Evolutionary conservation across 164 flowering plant species (phyloP).

Genomic region (Tetracentron sinense): DNA sequence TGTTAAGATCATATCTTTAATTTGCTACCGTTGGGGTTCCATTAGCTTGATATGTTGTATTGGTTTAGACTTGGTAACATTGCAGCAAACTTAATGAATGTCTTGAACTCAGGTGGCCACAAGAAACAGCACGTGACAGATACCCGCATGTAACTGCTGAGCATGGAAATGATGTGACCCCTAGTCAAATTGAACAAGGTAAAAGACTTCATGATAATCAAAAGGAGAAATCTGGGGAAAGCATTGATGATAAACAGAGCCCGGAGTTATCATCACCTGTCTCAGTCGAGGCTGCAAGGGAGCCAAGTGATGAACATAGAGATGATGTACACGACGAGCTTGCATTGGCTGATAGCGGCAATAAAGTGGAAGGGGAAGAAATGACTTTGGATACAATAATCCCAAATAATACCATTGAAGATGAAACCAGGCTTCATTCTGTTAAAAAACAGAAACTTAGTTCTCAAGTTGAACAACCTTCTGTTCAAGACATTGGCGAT

Average conservation of each 20-base stretch:
- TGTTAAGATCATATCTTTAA: too few species aligned
- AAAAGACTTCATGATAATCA: constrained; percentile 29
- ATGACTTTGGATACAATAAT: constrained; percentile 20
- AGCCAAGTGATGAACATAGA: constrained; percentile 40
- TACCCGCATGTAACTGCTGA: constrained; percentile 27
- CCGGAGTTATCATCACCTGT: constrained; percentile 36
- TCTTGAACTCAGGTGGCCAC: constrained; percentile 36
- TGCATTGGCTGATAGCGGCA: constrained; percentile 31
- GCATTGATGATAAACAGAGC: constrained; percentile 42
- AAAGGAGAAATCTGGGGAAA: constrained; percentile 48
- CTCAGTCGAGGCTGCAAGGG: constrained; percentile 30
- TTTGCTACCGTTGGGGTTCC: too few species aligned
- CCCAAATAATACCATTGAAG: constrained; percentile 26
- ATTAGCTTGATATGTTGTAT: too few species aligned
- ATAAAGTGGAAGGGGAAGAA: constrained; percentile 45
- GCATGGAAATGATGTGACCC: constrained; percentile 20
- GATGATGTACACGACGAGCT: constrained; percentile 30
- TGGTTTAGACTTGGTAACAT: too few species aligned
- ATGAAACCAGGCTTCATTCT: constrained; percentile 23
- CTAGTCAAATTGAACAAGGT: constrained; percentile 29
- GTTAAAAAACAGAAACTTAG: constrained; percentile 45
- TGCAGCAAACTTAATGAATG: too few species aligned
- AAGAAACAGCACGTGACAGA: constrained; percentile 36
- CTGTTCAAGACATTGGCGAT: constrained; percentile 39
- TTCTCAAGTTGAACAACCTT: constrained; percentile 49